Percentiles rank a stretch among this genome's conserved stretches.
Evolutionary conservation across 495 filamentous ascomycete genomes (phyloP).

Genomic region (Penicillium mononematosum): DNA sequence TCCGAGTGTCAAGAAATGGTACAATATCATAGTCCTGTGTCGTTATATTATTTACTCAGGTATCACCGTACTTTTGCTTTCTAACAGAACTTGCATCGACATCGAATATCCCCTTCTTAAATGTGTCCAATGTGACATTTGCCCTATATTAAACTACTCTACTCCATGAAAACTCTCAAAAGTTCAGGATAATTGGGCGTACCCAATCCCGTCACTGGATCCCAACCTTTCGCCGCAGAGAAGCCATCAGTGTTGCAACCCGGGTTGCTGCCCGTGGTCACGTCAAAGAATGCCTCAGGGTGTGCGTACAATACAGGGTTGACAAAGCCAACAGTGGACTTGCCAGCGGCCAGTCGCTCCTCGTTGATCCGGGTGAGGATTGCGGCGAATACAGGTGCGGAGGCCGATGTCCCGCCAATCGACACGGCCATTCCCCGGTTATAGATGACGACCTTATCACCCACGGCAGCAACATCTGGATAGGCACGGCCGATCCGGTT

Average conservation of each 20-base stretch:
- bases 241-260: slow-evolving; percentile 60
- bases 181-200: slow-evolving; percentile 55
- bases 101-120: neutral
- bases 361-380: slow-evolving; percentile 64
- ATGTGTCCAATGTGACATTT: neutral
- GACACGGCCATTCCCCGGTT: slow-evolving; percentile 38
- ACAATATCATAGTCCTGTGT: neutral
- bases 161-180: slow-evolving; percentile 45
- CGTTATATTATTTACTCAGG: no score
- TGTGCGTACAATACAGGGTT: slow-evolving; percentile 62
- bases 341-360: slow-evolving; percentile 53
- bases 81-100: neutral
- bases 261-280: slow-evolving; percentile 57
- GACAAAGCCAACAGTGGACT: slow-evolving; percentile 58
- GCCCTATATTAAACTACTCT: neutral
- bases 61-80: neutral
- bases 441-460: slow-evolving; percentile 54
- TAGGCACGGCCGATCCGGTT: slow-evolving; percentile 60
- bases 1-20: neutral
- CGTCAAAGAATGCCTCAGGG: slow-evolving; percentile 60
- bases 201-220: slow-evolving; percentile 63
- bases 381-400: slow-evolving; percentile 55
- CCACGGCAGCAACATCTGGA: slow-evolving; percentile 65
- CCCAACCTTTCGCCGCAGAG: slow-evolving; percentile 54
- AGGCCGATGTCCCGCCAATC: slow-evolving; percentile 58